phyloP scores from a whole-genome alignment of 139 green algal genomes.

The Astrephomene gubernaculifera region DNA sequence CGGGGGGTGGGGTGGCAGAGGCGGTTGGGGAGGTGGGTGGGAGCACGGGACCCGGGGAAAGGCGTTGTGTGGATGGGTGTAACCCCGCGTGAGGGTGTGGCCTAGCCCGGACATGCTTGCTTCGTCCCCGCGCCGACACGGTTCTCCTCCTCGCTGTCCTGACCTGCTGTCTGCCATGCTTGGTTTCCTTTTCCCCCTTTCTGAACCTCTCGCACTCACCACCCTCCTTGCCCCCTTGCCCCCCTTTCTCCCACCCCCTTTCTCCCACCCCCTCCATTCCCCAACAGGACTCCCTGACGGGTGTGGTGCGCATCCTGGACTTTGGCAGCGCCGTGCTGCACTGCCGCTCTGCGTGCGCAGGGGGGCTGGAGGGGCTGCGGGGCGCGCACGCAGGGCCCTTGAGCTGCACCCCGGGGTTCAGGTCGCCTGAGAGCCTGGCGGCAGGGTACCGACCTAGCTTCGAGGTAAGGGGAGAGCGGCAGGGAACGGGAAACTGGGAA shows the following conservation, averaged over 20 bases:
- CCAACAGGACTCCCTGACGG: constrained; percentile 46
- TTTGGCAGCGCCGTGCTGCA: constrained; percentile 60
- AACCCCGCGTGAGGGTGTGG: no score
- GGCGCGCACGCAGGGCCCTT: constrained; percentile 47
- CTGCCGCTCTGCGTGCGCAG: constrained; percentile 28
- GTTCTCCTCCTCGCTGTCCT: no score
- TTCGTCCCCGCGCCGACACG: no score
- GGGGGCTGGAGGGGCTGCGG: constrained; percentile 33
- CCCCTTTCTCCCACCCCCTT: background rate
- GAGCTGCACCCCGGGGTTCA: constrained; percentile 60
- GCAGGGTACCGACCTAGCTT: constrained; percentile 59
- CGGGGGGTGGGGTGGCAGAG: no score
- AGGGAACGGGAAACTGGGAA: no score
- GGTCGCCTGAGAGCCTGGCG: constrained; percentile 63
- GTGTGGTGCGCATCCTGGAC: constrained; percentile 72
- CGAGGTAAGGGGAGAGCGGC: constrained; percentile 49
- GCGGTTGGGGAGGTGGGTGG: no score
- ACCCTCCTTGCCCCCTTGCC: background rate
- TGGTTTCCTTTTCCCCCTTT: no score
- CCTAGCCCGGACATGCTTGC: no score
- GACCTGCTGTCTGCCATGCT: no score
- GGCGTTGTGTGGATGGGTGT: no score
- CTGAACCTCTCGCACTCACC: background rate
- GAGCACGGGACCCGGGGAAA: no score
- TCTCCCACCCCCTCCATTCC: background rate